phyloP scores from a whole-genome alignment of 2,329 filamentous ascomycete species.

The Alternaria burnsii region DNA sequence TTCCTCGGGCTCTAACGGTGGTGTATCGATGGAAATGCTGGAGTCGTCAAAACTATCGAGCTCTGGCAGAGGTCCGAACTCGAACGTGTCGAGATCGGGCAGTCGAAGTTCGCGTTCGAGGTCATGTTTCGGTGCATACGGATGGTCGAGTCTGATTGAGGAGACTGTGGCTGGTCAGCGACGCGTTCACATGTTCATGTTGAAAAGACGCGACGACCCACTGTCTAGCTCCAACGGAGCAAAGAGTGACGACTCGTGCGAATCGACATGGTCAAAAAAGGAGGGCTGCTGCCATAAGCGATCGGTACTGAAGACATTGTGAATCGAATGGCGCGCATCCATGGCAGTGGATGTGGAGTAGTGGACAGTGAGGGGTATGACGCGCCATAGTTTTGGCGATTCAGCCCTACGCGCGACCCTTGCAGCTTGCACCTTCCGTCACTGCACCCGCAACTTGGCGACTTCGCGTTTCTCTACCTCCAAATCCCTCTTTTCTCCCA shows the following conservation, averaged over 20 bases:
- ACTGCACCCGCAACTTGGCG: slow-evolving; percentile 20
- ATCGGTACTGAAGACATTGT: slow-evolving; percentile 70
- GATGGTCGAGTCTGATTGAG: slow-evolving; percentile 49
- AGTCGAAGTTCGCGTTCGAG: slow-evolving; percentile 49
- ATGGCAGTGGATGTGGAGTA: slow-evolving; percentile 20
- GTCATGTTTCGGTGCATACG: slow-evolving; percentile 49
- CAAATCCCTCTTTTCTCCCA: not conserved
- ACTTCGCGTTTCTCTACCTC: slow-evolving; percentile 1
- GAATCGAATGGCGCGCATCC: slow-evolving; percentile 53
- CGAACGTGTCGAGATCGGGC: slow-evolving; percentile 51
- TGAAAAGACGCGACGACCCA: slow-evolving; percentile 39
- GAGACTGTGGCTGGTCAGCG: slow-evolving; percentile 40
- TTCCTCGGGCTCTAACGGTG: slow-evolving; percentile 37
- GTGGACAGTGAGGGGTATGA: slow-evolving; percentile 38
- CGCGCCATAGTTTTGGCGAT: slow-evolving; percentile 33
- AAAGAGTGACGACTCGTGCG: slow-evolving; percentile 43
- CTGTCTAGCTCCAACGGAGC: slow-evolving; percentile 47
- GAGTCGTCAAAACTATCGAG: slow-evolving; percentile 46
- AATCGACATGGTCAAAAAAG: slow-evolving; percentile 46
- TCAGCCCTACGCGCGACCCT: slow-evolving; percentile 41
- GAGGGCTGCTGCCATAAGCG: slow-evolving; percentile 67
- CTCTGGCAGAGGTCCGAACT: slow-evolving; percentile 51
- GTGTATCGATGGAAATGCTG: slow-evolving; percentile 36
- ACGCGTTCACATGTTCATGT: slow-evolving; percentile 20
- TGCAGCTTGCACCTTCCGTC: slow-evolving; percentile 21